Evolutionary conservation across 2,329 filamentous ascomycete species (phyloP), one percentile per base, ranked within the genome.

Genomic region (Colletotrichum truncatum): DNA sequence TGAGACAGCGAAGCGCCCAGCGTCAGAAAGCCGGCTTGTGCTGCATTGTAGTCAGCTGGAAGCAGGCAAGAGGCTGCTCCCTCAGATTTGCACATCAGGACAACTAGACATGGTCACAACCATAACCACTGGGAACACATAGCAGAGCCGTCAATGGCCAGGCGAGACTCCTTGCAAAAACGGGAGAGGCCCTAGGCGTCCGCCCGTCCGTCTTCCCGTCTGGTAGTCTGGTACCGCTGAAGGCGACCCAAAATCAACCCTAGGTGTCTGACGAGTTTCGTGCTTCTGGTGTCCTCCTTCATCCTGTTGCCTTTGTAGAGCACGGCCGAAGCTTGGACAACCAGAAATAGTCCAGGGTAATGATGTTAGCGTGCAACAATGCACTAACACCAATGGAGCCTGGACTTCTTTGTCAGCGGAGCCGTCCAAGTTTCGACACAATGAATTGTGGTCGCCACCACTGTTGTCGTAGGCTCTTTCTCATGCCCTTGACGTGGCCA

Each of bases 241-340:
- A 34, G 26, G 63, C 93, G 85, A 7, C 85, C 79, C 6, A 97
- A 80, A 21, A 96, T 94, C 52, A 84, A 87, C 6, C 91, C 90
- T 6, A 96, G 85, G 25, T 87, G 86, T 41, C 85, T 82, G n/a
- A 96, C 83, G 2, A 89, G 82, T 3, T 82, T 79, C 38, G 86
- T 83, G 39, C 89, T 84, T 32, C 34, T 34, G 39, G n/a, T 14
- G 32, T 46, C 21, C 49, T 53, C 23, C 23, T 45, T 34, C 43
- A 14, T 56, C 25, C 41, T 30, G 16, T 12, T 21, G 45, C 30
- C 38, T 55, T 55, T 21, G 7, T 7, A 21, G 25, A 32, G 48
- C 55, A 54, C 39, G 32, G 48, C 21, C 48, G 38, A 25, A 25
- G 45, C 14, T 39, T 46, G 46, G 46, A 46, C 55, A 28, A 28